Conservation (phyloP, 768 basidiomycete species). For the Candolleomyces eurysporus region DNA sequence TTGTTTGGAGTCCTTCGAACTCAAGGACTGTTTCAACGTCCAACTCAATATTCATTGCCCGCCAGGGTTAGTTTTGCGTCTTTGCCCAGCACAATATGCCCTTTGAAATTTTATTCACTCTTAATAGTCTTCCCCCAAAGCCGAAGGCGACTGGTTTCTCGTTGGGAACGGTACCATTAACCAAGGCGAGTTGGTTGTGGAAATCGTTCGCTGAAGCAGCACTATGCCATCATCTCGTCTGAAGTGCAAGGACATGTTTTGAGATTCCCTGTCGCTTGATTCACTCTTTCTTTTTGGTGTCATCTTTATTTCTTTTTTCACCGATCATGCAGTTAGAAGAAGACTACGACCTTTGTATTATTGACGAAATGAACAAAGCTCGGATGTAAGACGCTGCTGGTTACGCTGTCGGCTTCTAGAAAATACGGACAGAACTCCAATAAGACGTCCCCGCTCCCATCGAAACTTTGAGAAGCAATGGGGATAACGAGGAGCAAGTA, state of each 20-base stretch:
- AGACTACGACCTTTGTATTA: not conserved
- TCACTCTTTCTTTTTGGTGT: not conserved
- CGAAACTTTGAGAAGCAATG: no score
- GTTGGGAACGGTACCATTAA: constrained; percentile 46
- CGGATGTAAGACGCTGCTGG: no score
- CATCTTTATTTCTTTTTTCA: not conserved
- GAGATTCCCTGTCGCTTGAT: not conserved
- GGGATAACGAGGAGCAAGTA: no score
- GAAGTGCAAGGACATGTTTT: no score
- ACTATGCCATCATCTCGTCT: no score
- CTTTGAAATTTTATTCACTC: no score
- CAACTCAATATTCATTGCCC: constrained; percentile 31
- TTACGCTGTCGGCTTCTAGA: no score
- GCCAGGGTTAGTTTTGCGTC: constrained; percentile 49
- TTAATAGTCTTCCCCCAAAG: constrained; percentile 85
- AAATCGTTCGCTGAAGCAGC: constrained; percentile 79
- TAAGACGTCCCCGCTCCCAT: no score
- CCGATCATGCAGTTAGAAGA: not conserved
- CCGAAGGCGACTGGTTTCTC: constrained; percentile 70
- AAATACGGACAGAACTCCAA: no score
- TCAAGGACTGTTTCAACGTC: constrained; percentile 17
- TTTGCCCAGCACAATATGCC: no score
- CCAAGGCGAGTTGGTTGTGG: constrained; percentile 88
- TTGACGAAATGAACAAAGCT: not conserved
- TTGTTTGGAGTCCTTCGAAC: constrained; percentile 24